These are phyloP conservation scores for Penicillium odoratum DNA, from an alignment of 495 filamentous ascomycete genomes.

Conservation along the genomic window DNA sequence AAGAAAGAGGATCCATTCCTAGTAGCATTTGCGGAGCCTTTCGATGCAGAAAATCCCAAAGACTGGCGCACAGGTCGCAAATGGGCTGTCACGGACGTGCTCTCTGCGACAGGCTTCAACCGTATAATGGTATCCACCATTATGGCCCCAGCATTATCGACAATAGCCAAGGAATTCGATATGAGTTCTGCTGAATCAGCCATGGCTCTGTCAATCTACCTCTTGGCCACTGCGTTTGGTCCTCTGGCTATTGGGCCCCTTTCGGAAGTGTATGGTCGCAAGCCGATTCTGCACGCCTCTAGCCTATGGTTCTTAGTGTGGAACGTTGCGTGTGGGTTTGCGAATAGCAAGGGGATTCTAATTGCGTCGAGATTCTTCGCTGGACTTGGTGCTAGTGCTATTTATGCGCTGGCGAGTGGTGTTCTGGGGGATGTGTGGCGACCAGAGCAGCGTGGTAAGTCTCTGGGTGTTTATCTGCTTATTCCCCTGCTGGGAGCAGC, in stretches of 20 bases:
- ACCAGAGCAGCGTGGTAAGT: constrained; percentile 55
- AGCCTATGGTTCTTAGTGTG: constrained; percentile 62
- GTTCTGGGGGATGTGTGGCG: constrained; percentile 39
- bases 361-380: constrained; percentile 48
- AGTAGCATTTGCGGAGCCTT: constrained; percentile 37
- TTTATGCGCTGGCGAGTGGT: constrained; percentile 42
- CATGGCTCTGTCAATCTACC: constrained; percentile 64
- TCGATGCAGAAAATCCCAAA: constrained; percentile 44
- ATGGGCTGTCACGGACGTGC: constrained; percentile 52
- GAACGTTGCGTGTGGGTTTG: constrained; percentile 49
- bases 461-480: constrained; percentile 53
- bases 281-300: constrained; percentile 50
- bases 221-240: constrained; percentile 67
- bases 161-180: constrained; percentile 55
- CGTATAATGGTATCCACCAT: constrained; percentile 68
- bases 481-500: constrained; percentile 58
- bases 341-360: constrained; percentile 40
- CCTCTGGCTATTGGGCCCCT: constrained; percentile 65
- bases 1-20: constrained; percentile 23
- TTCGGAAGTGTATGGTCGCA: constrained; percentile 69
- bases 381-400: constrained; percentile 50
- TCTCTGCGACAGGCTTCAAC: constrained; percentile 50
- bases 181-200: constrained; percentile 56
- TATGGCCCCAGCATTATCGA: constrained; percentile 62
- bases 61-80: constrained; percentile 47